Base-by-base conservation (phyloP, 163 green algal species). In the Scenedesmus sp. region DNA sequence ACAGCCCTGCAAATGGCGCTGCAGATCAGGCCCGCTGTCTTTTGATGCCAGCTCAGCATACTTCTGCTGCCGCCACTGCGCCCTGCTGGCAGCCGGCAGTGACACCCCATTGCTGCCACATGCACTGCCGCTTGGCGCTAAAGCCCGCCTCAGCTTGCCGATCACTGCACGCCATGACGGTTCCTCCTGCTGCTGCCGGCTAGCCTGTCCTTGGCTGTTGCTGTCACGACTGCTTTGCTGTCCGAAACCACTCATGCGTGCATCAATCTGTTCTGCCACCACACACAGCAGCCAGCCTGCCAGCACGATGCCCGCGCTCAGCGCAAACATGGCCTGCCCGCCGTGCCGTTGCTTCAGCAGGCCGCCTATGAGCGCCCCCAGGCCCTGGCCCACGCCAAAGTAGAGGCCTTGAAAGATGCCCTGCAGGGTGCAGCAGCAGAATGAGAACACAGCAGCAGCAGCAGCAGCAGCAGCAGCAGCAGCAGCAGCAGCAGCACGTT, bases 391-490 rank as follows among this genome's bases (percentile, higher is more conserved):
- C 13, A 93, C 57, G 23, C 92, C 92, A 89, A 94, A 94, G 74
- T 93, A 94, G 23, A 90, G 77, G 34, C 70, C 86, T n/a, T 94
- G 92, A 18, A 94, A 94, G 59, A 94, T 81, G 67, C 88, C 88
- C 89, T 94, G 74, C 84, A 89, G 54, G 23, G 84, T 3, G n/a
- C 34, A 34, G 67, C 67, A 77, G 67, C 18, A 46, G 77, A n/a
- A n/a, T n/a, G n/a, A n/a, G n/a, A n/a, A n/a, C n/a, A n/a, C 77
- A 59, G 52, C 77, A 85, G 26, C 13, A 87, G 56, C 56, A 54
- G 55, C 57, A 73, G 23, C 56, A 76, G 70, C n/a, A 60, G 82
- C 70, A 34, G 12, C 34, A n/a, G n/a, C n/a, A n/a, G n/a, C n/a
- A n/a, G n/a, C n/a, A n/a, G n/a, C n/a, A n/a, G n/a, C n/a, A n/a